A percentile compares a stretch with the other conserved stretches of the same genome.
Evolutionary conservation across 2,329 filamentous ascomycete species (phyloP).

Genomic region (Rutstroemia sp.): DNA sequence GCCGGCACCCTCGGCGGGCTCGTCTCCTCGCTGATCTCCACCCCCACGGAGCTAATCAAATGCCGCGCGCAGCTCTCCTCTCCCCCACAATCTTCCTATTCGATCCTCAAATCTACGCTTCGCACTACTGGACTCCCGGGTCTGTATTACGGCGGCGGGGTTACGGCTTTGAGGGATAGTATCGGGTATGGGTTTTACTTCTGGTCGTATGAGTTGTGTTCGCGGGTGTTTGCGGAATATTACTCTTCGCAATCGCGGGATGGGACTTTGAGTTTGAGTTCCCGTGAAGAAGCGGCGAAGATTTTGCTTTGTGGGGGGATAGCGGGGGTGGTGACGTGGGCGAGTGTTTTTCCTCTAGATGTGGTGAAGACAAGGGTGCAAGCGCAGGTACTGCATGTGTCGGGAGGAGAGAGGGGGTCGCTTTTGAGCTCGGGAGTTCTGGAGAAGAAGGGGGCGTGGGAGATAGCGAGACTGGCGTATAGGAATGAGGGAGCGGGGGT

Average conservation of each 20-base stretch:
- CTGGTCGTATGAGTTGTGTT: constrained; percentile 79
- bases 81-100: constrained; percentile 37
- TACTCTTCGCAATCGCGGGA: too few relatives aligned
- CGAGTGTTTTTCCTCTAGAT: constrained; percentile 83
- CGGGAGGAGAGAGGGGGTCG: constrained; percentile 18
- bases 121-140: constrained; percentile 55
- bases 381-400: constrained; percentile 44
- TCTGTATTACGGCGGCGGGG: constrained; percentile 70
- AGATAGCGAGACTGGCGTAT: constrained; percentile 61
- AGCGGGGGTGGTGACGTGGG: constrained; percentile 84
- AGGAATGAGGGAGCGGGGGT: constrained; percentile 49
- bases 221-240: constrained; percentile 33
- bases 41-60: constrained; percentile 87
- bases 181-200: constrained; percentile 98
- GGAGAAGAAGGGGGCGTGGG: constrained; percentile 44
- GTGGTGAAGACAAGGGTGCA: constrained; percentile 92
- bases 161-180: constrained; percentile 78
- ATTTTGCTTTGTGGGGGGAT: constrained; percentile 78
- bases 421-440: constrained; percentile 26
- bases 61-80: constrained; percentile 70
- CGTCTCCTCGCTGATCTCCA: constrained; percentile 77
- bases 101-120: constrained; percentile 55
- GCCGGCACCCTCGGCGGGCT: constrained; percentile 78
- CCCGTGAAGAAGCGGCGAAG: constrained; percentile 45
- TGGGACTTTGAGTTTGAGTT: too few relatives aligned